These are phyloP conservation scores for Quercus lobata DNA, from an alignment of 331 rosid genomes.

Conservation along the genomic window DNA sequence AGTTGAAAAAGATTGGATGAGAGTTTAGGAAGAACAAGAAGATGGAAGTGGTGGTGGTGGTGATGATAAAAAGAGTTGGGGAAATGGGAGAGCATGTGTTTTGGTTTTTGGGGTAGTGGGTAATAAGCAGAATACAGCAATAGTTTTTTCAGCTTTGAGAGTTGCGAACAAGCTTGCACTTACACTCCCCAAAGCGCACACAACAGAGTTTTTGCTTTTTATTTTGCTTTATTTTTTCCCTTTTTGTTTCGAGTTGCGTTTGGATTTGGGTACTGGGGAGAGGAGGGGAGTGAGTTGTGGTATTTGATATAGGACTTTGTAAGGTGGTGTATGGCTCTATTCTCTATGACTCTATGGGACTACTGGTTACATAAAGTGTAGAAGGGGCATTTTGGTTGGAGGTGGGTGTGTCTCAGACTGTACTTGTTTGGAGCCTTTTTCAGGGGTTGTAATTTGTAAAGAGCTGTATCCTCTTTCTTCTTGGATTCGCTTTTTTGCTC, in stretches of 20 bases:
- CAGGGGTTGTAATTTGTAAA: conserved; percentile 37
- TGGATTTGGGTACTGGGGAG: conserved; percentile 27
- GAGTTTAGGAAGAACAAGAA: conserved; percentile 8
- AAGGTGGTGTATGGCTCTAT: conserved; percentile 42
- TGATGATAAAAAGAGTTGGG: conserved; percentile 47
- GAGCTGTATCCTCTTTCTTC: conserved; percentile 22
- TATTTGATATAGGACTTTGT: conserved; percentile 26
- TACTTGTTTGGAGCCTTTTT: conserved; percentile 39
- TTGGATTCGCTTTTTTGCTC: conserved; percentile 24
- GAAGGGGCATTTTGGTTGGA: conserved; percentile 54
- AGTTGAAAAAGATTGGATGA: conserved; percentile 1
- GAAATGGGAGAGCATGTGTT: conserved; percentile 61
- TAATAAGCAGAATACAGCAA: conserved; percentile 30
- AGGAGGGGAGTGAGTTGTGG: conserved; percentile 7
- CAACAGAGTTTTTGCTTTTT: conserved; percentile 21
- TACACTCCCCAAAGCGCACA: conserved; percentile 54
- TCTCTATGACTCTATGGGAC: conserved; percentile 61
- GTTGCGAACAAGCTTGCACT: conserved; percentile 48
- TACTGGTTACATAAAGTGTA: conserved; percentile 45
- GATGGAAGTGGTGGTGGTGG: conserved; percentile 23
- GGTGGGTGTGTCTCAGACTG: conserved; percentile 61
- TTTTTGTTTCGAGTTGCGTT: conserved; percentile 41
- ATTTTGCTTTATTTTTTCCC: conserved; percentile 29
- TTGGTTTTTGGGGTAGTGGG: conserved; percentile 44
- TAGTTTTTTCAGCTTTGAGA: conserved; percentile 47